Evolutionary conservation across 116 monocot genomes (phyloP), one percentile per base, ranked within the genome.

Genomic region (Posidonia oceanica): DNA sequence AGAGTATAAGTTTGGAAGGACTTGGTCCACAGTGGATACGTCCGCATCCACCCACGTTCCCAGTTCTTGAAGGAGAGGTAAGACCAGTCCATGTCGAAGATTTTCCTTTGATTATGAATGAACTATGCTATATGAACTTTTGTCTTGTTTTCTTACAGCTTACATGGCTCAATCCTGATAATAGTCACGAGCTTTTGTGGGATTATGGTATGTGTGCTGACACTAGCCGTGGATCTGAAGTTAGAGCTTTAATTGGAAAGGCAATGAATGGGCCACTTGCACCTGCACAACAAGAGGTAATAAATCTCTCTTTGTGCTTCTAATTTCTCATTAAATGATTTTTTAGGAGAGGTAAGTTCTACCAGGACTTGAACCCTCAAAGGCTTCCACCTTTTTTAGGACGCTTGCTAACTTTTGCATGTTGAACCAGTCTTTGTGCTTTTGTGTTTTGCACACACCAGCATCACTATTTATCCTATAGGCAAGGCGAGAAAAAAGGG

Each of bases 141-240:
- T 68, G 16, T 57, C 10, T 57, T 17, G 14, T 40, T 39, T 14
- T 36, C 8, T 55, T 69, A 40, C 86, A 98, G 98, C 77, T 93
- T 77, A 64, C 75, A 52, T 98, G 98, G 89, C 61, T 87, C 17
- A 87, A 82, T 51, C 78, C 78, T 51, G 90, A 98, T 51, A 90
- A 79, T 66, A 83, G 64, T 63, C 93, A 92, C 80, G 90, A 92
- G 66, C 71, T 93, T 57, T 66, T 98, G 69, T 98, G 98, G 98
- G 98, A 98, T 76, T 80, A 87, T 76, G 81, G 82, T 38, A 98
- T 98, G 98, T 93, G 90, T 80, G 90, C 85, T 74, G 98, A 93
- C 77, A 85, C 87, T 61, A 88, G 84, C 64, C 87, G 82, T 3
- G 98, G 98, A 39, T 85, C 93, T 74, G 90, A 85, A 23, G 75